Evolutionary conservation across 371 early-diverging fungal genomes (phyloP).

Genomic region (Circinella umbellata): DNA sequence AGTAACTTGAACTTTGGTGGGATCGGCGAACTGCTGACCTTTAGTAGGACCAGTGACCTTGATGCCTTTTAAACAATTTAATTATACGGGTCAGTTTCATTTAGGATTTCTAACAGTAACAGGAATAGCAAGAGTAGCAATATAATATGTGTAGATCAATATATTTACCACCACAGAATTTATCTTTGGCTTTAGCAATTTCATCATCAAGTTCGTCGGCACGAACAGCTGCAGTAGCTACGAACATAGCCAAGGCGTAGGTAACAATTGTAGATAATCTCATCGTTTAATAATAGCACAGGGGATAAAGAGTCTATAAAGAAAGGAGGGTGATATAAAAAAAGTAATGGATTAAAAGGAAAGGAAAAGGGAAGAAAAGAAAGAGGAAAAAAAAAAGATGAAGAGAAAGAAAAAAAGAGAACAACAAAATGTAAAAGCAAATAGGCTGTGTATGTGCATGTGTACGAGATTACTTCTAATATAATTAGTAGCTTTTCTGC

Average conservation of each 20-base stretch:
- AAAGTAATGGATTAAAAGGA: conserved; percentile 4
- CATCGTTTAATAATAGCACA: conserved; percentile 11
- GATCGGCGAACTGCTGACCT: conserved; percentile 24
- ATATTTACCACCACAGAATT: conserved; percentile 29
- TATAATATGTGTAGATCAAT: no score
- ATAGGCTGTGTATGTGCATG: not conserved
- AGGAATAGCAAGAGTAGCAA: no score
- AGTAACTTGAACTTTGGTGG: conserved; percentile 22
- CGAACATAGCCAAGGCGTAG: conserved; percentile 9
- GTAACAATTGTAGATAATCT: conserved; percentile 19
- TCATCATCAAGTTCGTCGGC: conserved; percentile 22
- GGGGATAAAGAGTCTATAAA: not conserved
- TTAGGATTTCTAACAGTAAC: not conserved
- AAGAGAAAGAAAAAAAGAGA: not conserved
- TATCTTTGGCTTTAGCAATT: conserved; percentile 22
- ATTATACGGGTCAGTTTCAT: not conserved
- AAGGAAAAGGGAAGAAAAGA: conserved; percentile 12
- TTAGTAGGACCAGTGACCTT: conserved; percentile 24
- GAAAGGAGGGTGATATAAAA: not conserved
- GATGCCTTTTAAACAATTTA: conserved; percentile 13
- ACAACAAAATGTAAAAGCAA: conserved; percentile 7
- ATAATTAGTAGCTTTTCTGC: conserved; percentile 4
- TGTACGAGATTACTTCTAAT: not conserved
- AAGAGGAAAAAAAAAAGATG: not conserved
- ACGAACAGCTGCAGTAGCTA: conserved; percentile 5